phyloP scores from a whole-genome alignment of 2,329 filamentous ascomycete genomes.

The Epichloe gansuensis region DNA sequence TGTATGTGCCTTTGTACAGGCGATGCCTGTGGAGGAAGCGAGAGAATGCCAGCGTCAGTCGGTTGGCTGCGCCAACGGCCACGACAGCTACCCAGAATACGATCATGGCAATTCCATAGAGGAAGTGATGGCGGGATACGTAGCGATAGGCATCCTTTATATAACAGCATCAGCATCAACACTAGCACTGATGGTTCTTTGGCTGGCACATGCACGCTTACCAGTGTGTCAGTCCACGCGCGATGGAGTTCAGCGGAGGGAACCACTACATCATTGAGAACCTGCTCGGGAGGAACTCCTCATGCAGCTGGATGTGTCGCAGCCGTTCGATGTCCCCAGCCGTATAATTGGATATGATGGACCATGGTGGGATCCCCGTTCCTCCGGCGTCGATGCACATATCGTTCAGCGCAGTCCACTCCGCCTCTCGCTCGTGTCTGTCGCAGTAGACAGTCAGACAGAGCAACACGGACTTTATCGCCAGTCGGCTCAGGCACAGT shows the following conservation, averaged over 20 bases:
- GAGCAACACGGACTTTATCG: slow-evolving; percentile 23
- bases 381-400: slow-evolving; percentile 19
- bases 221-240: slow-evolving; percentile 27
- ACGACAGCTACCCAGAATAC: slow-evolving; percentile 29
- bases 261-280: slow-evolving; percentile 21
- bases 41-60: slow-evolving; percentile 11
- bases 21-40: neutral
- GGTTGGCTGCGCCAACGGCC: slow-evolving; percentile 23
- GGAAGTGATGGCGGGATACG: slow-evolving; percentile 21
- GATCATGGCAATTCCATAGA: slow-evolving; percentile 25
- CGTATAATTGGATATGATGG: slow-evolving; percentile 23
- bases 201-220: slow-evolving; percentile 6
- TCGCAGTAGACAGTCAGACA: slow-evolving; percentile 26
- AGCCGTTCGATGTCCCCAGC: slow-evolving; percentile 20
- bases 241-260: slow-evolving; percentile 22
- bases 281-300: slow-evolving; percentile 7
- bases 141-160: slow-evolving; percentile 18
- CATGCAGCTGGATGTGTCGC: slow-evolving; percentile 17
- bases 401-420: slow-evolving; percentile 19
- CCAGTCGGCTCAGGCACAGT: slow-evolving; percentile 19
- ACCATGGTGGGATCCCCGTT: slow-evolving; percentile 21
- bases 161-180: neutral
- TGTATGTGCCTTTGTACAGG: neutral
- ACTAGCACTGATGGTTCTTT: neutral
- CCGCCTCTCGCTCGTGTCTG: slow-evolving; percentile 11